Evolutionary conservation across 2,329 filamentous ascomycete genomes (phyloP), one percentile per base, ranked within the genome.

Genomic region (Clonostachys sp.): DNA sequence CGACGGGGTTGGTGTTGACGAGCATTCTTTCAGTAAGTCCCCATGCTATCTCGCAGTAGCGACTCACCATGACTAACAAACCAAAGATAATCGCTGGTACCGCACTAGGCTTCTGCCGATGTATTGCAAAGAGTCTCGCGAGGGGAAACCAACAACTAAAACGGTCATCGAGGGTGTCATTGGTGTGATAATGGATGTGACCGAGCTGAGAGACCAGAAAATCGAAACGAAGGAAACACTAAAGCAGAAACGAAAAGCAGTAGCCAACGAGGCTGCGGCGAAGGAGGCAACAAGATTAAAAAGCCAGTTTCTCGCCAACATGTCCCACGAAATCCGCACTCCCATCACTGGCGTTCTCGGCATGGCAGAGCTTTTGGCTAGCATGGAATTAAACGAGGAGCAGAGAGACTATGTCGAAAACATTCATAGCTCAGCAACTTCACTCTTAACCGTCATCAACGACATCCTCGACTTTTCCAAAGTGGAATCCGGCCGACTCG

Each of bases 401-500:
- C 86, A 90, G 57, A 75, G 78, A 49, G 86, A 91, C 48, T 88
- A 83, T 51, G 84, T 87, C 4, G 85, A 89, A 54, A 90, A 89
- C 51, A 89, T 92, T 7, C 84, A 89, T 57, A 78, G 86, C 45
- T 91, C 87, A 6, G 88, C 86, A 0, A 91, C 92, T 53, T 89
- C 87, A 3, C 70, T 95, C 4, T 72, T 95, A 17, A 92, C 89
- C 0, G 86, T 95, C 39, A 95, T 95, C 65, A 95, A 95, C 58
- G 90, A 95, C 57, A 95, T 95, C 47, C 72, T 95, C 2, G 90
- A 95, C 64, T 91, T 95, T 61, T 94, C 89, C 5, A 95, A 95
- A 63, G 84, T 90, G 2, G 88, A 91, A 61, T 89, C 85, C 9
- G 87, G 88, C 4, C 75, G 84, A 8, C 67, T 91, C 17, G 87